Evolutionary conservation across 75 land plant species (phyloP).

Genomic region (Gnetum montanum): DNA sequence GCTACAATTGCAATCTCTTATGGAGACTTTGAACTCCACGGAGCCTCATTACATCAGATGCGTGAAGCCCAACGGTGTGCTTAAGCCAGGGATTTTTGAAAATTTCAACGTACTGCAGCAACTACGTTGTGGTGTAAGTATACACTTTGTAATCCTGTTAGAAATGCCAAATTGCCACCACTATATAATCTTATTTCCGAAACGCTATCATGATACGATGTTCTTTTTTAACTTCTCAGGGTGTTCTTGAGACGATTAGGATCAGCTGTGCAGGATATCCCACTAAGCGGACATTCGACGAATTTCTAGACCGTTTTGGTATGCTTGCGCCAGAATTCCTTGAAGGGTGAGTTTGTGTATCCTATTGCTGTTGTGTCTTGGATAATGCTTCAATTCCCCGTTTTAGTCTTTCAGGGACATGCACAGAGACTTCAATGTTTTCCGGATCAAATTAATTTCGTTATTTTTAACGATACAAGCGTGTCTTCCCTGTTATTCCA

Average conservation of each 20-base stretch:
- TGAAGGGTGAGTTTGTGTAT: slow-evolving; percentile 37
- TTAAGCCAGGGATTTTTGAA: slow-evolving; percentile 90
- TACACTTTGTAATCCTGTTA: neutral
- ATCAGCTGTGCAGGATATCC: slow-evolving; percentile 98
- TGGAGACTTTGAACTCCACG: slow-evolving; percentile 89
- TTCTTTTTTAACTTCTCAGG: slow-evolving; percentile 26
- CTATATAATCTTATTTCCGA: neutral
- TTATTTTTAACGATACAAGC: no score
- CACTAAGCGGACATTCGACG: slow-evolving; percentile 87
- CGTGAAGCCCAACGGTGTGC: slow-evolving; percentile 76
- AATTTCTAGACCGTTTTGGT: slow-evolving; percentile 90
- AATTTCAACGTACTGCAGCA: slow-evolving; percentile 82
- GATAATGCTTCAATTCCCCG: no score
- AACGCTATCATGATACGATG: neutral
- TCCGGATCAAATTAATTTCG: no score
- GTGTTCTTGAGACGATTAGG: slow-evolving; percentile 88
- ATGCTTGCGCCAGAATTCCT: slow-evolving; percentile 75
- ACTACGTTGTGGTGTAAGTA: slow-evolving; percentile 90
- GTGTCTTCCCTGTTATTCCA: no score
- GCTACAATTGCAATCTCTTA: slow-evolving; percentile 95
- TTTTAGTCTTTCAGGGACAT: no score
- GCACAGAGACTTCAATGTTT: no score
- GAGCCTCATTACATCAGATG: slow-evolving; percentile 94
- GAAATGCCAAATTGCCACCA: neutral
- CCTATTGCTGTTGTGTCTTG: no score